These are phyloP conservation scores for Paxillus ammoniavirescens DNA, from an alignment of 768 basidiomycete species.

Conservation along the genomic window DNA sequence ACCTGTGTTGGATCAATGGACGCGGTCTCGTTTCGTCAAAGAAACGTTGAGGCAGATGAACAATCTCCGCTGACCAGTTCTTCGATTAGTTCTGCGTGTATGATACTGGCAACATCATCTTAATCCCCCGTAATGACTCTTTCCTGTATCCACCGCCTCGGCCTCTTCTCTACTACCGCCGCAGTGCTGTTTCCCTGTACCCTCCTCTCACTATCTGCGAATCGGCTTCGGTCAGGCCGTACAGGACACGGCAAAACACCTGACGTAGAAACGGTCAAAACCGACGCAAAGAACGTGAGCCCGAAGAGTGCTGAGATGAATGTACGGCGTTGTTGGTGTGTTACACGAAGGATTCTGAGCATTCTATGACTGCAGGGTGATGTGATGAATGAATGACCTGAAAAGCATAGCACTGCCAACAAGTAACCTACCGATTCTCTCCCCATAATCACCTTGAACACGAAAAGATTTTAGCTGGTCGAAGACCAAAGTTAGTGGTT, in stretches of 20 bases:
- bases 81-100: slow-evolving; percentile 1
- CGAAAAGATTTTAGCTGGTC: not conserved
- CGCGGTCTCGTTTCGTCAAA: not conserved
- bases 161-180: slow-evolving; percentile 58
- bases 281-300: slow-evolving; percentile 74
- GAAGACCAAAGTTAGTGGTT: not conserved
- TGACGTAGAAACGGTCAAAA: slow-evolving; percentile 79
- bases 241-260: slow-evolving; percentile 79
- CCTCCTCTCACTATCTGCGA: slow-evolving; percentile 49
- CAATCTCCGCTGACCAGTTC: not conserved
- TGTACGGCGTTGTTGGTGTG: slow-evolving; percentile 57
- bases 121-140: slow-evolving; percentile 29
- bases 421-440: slow-evolving; percentile 18
- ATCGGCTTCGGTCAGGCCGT: slow-evolving; percentile 54
- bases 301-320: slow-evolving; percentile 79
- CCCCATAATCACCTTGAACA: slow-evolving; percentile 23
- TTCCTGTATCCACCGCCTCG: slow-evolving; percentile 84
- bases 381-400: slow-evolving; percentile 41
- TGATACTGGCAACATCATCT: slow-evolving; percentile 1
- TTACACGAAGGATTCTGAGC: slow-evolving; percentile 60
- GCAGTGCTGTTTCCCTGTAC: slow-evolving; percentile 22
- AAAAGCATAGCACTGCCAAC: too few species aligned
- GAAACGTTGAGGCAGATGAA: not conserved
- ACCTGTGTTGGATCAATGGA: not conserved
- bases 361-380: slow-evolving; percentile 54